These are phyloP conservation scores for Coemansia nantahalensis DNA, from an alignment of 192 early-diverging fungal species.

Conservation along the genomic window DNA sequence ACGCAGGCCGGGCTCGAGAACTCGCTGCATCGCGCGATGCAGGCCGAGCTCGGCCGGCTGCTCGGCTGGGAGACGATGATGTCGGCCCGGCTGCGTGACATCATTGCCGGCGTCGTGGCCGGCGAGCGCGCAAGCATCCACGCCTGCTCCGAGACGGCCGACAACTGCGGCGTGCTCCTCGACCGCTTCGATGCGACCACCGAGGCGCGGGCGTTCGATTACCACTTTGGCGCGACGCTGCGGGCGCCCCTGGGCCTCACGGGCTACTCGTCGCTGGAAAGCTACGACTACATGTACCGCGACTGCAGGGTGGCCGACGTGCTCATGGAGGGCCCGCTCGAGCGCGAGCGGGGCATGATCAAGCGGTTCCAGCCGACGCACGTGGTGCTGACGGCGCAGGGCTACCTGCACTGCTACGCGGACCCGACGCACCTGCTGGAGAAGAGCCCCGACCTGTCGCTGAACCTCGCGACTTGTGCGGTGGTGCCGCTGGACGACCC, in stretches of 20 bases:
- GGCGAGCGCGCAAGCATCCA: constrained; percentile 21
- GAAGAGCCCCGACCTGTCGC: constrained; percentile 27
- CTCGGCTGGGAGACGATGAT: constrained; percentile 28
- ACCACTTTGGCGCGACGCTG: constrained; percentile 24
- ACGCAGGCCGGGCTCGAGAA: constrained; percentile 42
- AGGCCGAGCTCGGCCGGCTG: constrained; percentile 34
- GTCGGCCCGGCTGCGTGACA: constrained; percentile 26
- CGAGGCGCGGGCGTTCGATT: constrained; percentile 31
- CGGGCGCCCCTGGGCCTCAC: constrained; percentile 29
- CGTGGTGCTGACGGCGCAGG: constrained; percentile 31
- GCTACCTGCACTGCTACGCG: constrained; percentile 39
- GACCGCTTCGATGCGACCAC: constrained; percentile 19
- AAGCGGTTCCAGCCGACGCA: constrained; percentile 28
- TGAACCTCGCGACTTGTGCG: constrained; percentile 26
- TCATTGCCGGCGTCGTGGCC: constrained; percentile 7
- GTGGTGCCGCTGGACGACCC: constrained; percentile 22
- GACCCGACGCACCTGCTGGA: constrained; percentile 33
- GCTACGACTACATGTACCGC: constrained; percentile 47
- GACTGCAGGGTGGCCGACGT: constrained; percentile 29
- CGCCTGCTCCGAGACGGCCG: constrained; percentile 13
- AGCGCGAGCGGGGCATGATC: constrained; percentile 40
- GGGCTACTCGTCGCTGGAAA: constrained; percentile 20
- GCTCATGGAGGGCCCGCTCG: constrained; percentile 38
- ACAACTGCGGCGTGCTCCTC: constrained; percentile 13
- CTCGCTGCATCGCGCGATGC: constrained; percentile 32